phyloP scores from a whole-genome alignment of 2,329 filamentous ascomycete genomes.

The Neofusicoccum parvum region DNA sequence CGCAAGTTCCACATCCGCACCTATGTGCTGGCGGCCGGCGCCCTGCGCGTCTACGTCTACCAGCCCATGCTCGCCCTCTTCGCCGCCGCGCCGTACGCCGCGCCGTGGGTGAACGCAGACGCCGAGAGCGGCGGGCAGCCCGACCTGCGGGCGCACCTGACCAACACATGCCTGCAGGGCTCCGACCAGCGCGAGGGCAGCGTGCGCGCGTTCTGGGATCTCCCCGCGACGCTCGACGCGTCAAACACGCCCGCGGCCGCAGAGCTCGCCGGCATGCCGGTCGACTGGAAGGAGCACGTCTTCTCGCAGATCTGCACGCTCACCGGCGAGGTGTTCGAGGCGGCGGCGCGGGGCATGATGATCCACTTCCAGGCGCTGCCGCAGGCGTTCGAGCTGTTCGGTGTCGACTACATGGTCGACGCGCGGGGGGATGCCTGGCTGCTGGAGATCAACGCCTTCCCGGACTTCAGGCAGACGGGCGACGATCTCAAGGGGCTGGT shows the following conservation, averaged over 20 bases:
- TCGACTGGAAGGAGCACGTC: conserved; percentile 60
- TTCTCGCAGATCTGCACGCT: conserved; percentile 73
- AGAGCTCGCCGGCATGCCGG: conserved; percentile 9
- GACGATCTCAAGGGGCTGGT: conserved; percentile 72
- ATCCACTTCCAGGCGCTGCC: conserved; percentile 89
- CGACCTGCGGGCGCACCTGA: conserved; percentile 77
- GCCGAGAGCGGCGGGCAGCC: conserved; percentile 33
- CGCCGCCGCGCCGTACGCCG: conserved; percentile 70
- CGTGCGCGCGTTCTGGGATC: conserved; percentile 74
- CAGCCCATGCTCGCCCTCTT: conserved; percentile 91
- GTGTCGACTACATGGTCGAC: conserved; percentile 87
- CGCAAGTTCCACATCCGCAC: conserved; percentile 94
- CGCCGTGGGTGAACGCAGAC: conserved; percentile 56
- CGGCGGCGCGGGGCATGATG: conserved; percentile 78
- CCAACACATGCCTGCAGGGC: conserved; percentile 90
- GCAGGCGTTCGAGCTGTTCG: conserved; percentile 90
- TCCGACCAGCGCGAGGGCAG: conserved; percentile 58
- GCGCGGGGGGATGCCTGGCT: conserved; percentile 67
- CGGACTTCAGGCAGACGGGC: conserved; percentile 93
- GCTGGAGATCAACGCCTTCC: conserved; percentile 93
- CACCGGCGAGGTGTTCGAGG: conserved; percentile 81
- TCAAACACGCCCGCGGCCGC: not conserved
- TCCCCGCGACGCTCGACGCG: conserved; percentile 47
- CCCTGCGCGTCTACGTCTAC: conserved; percentile 83
- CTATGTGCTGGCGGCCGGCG: conserved; percentile 82